Conservation (phyloP, 257 asterid genomes). For the Ilex asprella region DNA sequence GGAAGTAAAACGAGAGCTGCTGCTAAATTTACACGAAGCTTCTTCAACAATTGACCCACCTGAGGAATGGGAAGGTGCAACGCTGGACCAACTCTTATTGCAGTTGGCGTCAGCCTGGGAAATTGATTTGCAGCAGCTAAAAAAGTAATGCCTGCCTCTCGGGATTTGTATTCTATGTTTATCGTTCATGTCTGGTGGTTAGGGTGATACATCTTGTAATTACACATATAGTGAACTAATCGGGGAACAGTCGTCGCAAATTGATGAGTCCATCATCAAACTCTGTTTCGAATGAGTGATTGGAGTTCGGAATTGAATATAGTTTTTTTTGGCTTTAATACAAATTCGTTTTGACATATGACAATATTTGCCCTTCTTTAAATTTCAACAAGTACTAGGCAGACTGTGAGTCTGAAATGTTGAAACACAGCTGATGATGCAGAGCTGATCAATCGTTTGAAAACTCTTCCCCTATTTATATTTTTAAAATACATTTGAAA, state of each 20-base stretch:
- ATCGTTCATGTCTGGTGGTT: neutral
- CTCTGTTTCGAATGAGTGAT: neutral
- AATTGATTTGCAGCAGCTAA: constrained; percentile 65
- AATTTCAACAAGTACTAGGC: too few relatives aligned
- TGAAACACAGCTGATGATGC: too few relatives aligned
- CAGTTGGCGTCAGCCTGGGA: constrained; percentile 91
- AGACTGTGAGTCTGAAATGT: too few relatives aligned
- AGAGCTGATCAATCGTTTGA: too few relatives aligned
- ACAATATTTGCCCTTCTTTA: too few relatives aligned
- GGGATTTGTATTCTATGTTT: neutral
- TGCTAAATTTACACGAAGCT: constrained; percentile 69
- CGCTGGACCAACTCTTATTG: constrained; percentile 65
- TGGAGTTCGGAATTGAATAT: neutral
- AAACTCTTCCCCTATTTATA: too few relatives aligned
- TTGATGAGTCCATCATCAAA: neutral
- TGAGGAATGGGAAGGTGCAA: constrained; percentile 88
- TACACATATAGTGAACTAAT: too few relatives aligned
- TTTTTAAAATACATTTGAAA: too few relatives aligned
- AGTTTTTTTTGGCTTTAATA: neutral
- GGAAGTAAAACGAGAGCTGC: constrained; percentile 63
- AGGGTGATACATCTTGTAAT: too few relatives aligned
- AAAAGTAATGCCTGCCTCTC: constrained; percentile 27
- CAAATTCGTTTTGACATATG: too few relatives aligned
- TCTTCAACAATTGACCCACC: constrained; percentile 55
- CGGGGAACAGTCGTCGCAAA: neutral